Conservation (phyloP, 2,329 filamentous ascomycete genomes). For the Herpotrichia juniperi region DNA sequence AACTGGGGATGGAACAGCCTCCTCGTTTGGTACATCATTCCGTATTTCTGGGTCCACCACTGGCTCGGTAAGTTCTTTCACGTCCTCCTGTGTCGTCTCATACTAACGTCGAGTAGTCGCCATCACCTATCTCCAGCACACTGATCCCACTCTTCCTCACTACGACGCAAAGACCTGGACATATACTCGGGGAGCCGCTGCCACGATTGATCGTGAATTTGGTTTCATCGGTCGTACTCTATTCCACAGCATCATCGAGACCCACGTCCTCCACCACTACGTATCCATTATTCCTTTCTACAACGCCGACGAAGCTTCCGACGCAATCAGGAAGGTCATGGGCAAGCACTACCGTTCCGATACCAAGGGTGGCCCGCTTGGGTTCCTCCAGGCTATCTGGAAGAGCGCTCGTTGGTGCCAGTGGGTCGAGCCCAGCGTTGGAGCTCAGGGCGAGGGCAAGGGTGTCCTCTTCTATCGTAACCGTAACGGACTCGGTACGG, state of each 20-base stretch:
- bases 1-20: conserved; percentile 86
- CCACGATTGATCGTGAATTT: conserved; percentile 96
- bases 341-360: conserved; percentile 92
- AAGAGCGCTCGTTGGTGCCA: conserved; percentile 85
- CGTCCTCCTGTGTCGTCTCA: conserved; percentile 5
- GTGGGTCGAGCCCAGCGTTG: conserved; percentile 93
- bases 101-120: conserved; percentile 67
- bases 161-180: conserved; percentile 88
- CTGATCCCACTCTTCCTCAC: conserved; percentile 91
- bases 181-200: conserved; percentile 89
- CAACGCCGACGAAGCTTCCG: conserved; percentile 90
- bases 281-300: conserved; percentile 96
- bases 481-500: conserved; percentile 80
- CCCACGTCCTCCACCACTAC: conserved; percentile 97
- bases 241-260: conserved; percentile 96
- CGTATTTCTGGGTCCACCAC: conserved; percentile 98
- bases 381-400: conserved; percentile 86
- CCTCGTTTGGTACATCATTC: conserved; percentile 91
- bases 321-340: conserved; percentile 95
- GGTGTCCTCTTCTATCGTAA: conserved; percentile 95
- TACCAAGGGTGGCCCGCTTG: conserved; percentile 72
- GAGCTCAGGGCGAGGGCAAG: conserved; percentile 78
- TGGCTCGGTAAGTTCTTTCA: conserved; percentile 80
- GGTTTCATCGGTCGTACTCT: conserved; percentile 91
- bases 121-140: conserved; percentile 98